phyloP scores from a whole-genome alignment of 805 yeast genomes.

The Suhomyces kilbournensis region DNA sequence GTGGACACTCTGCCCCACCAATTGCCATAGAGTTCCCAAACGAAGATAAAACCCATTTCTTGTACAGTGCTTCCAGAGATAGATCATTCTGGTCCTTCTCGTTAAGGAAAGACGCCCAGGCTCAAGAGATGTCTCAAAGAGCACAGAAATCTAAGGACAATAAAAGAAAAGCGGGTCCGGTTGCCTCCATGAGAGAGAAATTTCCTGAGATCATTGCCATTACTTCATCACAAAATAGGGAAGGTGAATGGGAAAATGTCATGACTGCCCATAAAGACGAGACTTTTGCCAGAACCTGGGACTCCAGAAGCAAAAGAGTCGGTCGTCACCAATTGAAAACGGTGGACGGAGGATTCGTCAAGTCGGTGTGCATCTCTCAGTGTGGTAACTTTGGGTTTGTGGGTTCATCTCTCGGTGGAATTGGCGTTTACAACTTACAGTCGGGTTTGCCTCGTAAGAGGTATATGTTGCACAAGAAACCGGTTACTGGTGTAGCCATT shows the following conservation, averaged over 20 bases:
- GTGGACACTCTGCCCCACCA: conserved; percentile 97
- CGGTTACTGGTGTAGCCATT: conserved; percentile 84
- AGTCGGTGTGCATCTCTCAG: conserved; percentile 73
- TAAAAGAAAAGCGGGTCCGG: conserved; percentile 53
- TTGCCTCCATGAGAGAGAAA: conserved; percentile 56
- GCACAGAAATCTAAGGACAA: conserved; percentile 34
- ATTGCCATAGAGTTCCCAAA: conserved; percentile 71
- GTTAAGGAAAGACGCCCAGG: conserved; percentile 91
- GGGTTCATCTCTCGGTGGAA: conserved; percentile 83
- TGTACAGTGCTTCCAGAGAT: conserved; percentile 85
- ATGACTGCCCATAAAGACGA: conserved; percentile 86
- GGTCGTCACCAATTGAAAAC: conserved; percentile 73
- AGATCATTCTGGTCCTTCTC: conserved; percentile 88
- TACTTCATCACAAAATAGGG: conserved; percentile 70
- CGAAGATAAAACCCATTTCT: conserved; percentile 70
- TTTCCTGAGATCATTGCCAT: conserved; percentile 73
- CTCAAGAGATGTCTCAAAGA: conserved; percentile 87
- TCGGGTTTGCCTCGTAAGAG: conserved; percentile 79
- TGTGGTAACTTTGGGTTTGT: conserved; percentile 95
- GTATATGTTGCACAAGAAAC: conserved; percentile 66
- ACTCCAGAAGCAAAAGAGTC: conserved; percentile 69
- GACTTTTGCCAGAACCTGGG: conserved; percentile 87
- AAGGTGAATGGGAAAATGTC: conserved; percentile 91
- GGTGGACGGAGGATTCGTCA: conserved; percentile 74
- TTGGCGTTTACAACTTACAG: conserved; percentile 85